Percentiles rank a stretch among this genome's conserved stretches.
phyloP scores from a whole-genome alignment of 1,139 yeast species.

The Trichomonascaceae sp. region DNA sequence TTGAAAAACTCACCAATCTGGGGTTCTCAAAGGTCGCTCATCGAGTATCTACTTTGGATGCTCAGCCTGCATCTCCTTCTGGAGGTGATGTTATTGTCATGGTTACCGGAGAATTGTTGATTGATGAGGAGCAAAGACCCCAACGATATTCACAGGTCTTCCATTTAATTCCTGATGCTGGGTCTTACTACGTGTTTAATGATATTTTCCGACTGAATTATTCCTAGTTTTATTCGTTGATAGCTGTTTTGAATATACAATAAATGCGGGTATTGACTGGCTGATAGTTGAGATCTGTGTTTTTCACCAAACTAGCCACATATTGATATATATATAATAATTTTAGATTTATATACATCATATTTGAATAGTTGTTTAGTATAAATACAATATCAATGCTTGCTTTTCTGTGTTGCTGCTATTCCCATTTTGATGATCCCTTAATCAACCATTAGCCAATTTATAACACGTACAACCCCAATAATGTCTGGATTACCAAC shows the following conservation, averaged over 20 bases:
- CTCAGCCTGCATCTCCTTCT: slow-evolving; percentile 92
- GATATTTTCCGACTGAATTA: slow-evolving; percentile 79
- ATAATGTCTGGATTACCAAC: neutral
- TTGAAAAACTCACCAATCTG: slow-evolving; percentile 79
- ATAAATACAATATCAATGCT: too few relatives aligned
- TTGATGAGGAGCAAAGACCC: slow-evolving; percentile 91
- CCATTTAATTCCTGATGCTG: slow-evolving; percentile 91
- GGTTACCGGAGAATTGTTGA: slow-evolving; percentile 93
- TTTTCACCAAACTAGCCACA: too few relatives aligned
- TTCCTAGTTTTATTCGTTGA: slow-evolving; percentile 6
- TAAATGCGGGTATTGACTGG: neutral
- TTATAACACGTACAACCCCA: neutral
- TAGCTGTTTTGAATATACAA: neutral
- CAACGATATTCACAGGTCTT: slow-evolving; percentile 96
- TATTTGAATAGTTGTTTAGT: neutral
- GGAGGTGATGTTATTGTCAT: slow-evolving; percentile 87
- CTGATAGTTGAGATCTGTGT: too few relatives aligned
- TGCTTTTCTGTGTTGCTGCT: neutral
- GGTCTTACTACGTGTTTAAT: slow-evolving; percentile 87
- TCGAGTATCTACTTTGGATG: slow-evolving; percentile 90
- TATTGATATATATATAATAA: too few relatives aligned
- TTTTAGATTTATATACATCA: neutral
- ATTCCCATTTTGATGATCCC: neutral
- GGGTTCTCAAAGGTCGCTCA: slow-evolving; percentile 93
- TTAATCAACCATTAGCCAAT: neutral